Evolutionary conservation across 1,284 basidiomycete species (phyloP).

Genomic region (Cryptococcus neoformans): DNA sequence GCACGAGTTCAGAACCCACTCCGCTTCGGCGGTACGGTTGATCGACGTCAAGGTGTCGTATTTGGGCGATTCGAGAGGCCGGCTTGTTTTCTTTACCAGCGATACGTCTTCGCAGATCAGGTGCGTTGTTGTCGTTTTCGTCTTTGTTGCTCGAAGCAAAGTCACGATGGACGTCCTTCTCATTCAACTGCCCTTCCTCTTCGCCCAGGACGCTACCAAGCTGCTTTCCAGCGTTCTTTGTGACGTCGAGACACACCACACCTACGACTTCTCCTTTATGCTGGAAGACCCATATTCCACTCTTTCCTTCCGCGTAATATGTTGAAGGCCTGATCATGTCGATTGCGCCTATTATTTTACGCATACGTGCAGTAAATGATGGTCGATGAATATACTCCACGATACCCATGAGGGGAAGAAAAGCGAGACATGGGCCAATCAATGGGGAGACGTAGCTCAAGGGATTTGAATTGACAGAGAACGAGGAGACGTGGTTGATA

Average conservation of each 20-base stretch:
- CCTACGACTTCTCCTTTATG: conserved; percentile 62
- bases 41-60: conserved; percentile 73
- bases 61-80: conserved; percentile 56
- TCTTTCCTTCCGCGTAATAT: conserved; percentile 64
- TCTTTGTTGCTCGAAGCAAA: background rate
- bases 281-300: conserved; percentile 67
- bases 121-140: background rate
- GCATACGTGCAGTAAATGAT: conserved; percentile 45
- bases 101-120: background rate
- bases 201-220: conserved; percentile 21
- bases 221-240: conserved; percentile 31
- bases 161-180: conserved; percentile 42
- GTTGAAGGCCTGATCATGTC: conserved; percentile 59
- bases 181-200: conserved; percentile 18
- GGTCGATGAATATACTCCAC: conserved; percentile 56
- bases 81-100: conserved; percentile 4
- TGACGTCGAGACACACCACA: conserved; percentile 65
- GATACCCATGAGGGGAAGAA: conserved; percentile 63
- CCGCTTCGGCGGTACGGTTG: conserved; percentile 58
- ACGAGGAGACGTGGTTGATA: conserved; percentile 62
- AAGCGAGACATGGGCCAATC: conserved; percentile 62
- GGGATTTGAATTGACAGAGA: conserved; percentile 53
- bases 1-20: conserved; percentile 65
- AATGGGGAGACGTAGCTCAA: conserved; percentile 59
- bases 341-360: conserved; percentile 56